These are phyloP conservation scores for Lipomyces sp. DNA, from an alignment of 805 yeast genomes.

Conservation along the genomic window DNA sequence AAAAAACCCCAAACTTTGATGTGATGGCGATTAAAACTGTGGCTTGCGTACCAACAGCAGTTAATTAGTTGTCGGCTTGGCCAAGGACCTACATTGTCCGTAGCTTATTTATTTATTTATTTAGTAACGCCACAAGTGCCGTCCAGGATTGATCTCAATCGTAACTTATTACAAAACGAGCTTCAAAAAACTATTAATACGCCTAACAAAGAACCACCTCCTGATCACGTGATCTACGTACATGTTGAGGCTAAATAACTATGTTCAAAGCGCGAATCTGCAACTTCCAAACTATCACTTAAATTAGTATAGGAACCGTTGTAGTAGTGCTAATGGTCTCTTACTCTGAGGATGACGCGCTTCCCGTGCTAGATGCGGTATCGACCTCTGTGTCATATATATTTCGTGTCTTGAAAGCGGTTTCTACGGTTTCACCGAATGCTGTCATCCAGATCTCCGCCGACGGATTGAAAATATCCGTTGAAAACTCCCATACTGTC, in stretches of 20 bases:
- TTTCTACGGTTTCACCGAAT: constrained; percentile 27
- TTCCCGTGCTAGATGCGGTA: constrained; percentile 31
- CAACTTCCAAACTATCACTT: not conserved
- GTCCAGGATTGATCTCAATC: too few relatives aligned
- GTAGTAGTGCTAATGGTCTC: constrained; percentile 1
- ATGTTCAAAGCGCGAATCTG: not conserved
- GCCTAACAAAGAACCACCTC: too few relatives aligned
- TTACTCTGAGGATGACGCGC: not conserved
- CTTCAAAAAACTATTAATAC: too few relatives aligned
- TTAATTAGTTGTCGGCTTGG: too few relatives aligned
- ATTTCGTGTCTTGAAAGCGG: constrained; percentile 26
- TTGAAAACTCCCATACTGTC: constrained; percentile 23
- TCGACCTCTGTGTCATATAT: constrained; percentile 32
- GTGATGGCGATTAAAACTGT: not conserved
- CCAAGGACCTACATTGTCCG: too few relatives aligned
- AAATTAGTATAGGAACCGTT: not conserved
- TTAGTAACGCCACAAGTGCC: too few relatives aligned
- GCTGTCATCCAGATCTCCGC: constrained; percentile 24
- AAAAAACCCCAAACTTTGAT: not conserved
- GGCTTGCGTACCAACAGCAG: too few relatives aligned
- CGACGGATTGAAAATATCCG: constrained; percentile 31
- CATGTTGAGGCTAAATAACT: too few relatives aligned
- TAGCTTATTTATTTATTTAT: too few relatives aligned
- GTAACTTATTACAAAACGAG: too few relatives aligned
- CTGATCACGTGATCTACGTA: too few relatives aligned